These are phyloP conservation scores for Vickermania ingenoplastis DNA, from an alignment of 208 protist genomes.

Conservation along the genomic window DNA sequence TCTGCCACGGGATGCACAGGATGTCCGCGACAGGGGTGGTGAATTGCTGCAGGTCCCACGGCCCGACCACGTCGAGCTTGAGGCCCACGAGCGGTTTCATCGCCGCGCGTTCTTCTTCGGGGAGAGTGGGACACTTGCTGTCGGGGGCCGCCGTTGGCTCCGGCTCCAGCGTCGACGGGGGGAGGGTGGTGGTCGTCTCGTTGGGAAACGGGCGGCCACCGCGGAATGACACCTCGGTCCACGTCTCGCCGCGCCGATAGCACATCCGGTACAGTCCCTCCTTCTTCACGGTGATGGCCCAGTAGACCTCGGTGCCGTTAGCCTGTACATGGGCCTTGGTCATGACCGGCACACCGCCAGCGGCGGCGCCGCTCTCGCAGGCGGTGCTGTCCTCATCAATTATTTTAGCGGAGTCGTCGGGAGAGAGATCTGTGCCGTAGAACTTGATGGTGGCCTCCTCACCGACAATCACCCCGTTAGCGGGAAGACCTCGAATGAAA, in stretches of 20 bases:
- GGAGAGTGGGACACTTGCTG: not conserved
- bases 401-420: constrained; percentile 63
- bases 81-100: constrained; percentile 31
- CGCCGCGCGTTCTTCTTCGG: not conserved
- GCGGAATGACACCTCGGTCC: constrained; percentile 26
- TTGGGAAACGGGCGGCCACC: not conserved
- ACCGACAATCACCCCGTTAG: constrained; percentile 28
- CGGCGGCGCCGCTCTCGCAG: constrained; percentile 35
- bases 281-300: constrained; percentile 32
- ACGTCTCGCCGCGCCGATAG: constrained; percentile 39
- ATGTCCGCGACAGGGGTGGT: constrained; percentile 16
- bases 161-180: constrained; percentile 5
- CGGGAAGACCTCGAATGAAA: constrained; percentile 18
- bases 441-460: constrained; percentile 52
- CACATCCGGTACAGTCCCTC: constrained; percentile 64
- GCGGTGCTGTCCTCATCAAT: constrained; percentile 29
- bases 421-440: constrained; percentile 54
- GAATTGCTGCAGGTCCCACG: constrained; percentile 13
- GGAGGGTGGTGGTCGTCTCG: not conserved
- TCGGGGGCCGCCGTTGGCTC: constrained; percentile 16
- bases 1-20: constrained; percentile 40
- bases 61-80: constrained; percentile 22
- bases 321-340: constrained; percentile 41
- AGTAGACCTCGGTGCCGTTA: constrained; percentile 5
- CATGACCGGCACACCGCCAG: constrained; percentile 45